phyloP scores from a whole-genome alignment of 805 yeast species.

The Metschnikowia continentalis region DNA sequence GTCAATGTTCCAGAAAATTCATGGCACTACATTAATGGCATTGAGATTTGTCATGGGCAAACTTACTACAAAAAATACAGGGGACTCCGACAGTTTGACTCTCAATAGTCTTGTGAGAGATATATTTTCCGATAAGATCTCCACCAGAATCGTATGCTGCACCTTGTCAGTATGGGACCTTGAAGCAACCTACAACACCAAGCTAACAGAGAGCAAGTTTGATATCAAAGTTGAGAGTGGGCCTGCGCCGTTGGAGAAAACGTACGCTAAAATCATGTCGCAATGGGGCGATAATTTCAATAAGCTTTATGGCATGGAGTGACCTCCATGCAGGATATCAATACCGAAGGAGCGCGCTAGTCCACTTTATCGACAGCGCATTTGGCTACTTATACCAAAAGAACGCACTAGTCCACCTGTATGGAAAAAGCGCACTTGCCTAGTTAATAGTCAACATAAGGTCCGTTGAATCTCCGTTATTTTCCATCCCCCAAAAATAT shows the following conservation, averaged over 20 bases:
- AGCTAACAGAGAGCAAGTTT: background rate
- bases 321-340: background rate
- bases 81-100: constrained; percentile 5
- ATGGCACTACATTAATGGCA: constrained; percentile 1
- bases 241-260: constrained; percentile 11
- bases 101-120: constrained; percentile 14
- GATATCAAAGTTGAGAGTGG: background rate
- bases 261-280: constrained; percentile 13
- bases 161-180: constrained; percentile 37
- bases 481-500: too few relatives aligned
- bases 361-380: background rate
- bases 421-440: too few relatives aligned
- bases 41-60: background rate
- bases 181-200: constrained; percentile 6
- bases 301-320: constrained; percentile 35
- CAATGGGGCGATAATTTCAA: constrained; percentile 27
- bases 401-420: too few relatives aligned
- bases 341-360: background rate
- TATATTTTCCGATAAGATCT: constrained; percentile 19
- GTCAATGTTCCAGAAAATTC: background rate
- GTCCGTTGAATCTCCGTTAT: too few relatives aligned
- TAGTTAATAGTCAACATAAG: too few relatives aligned
- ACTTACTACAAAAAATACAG: background rate
- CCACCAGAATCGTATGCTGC: constrained; percentile 32
- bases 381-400: too few relatives aligned